Evolutionary conservation across 306 rosid species (phyloP).

Genomic region (Vigna unguiculata): DNA sequence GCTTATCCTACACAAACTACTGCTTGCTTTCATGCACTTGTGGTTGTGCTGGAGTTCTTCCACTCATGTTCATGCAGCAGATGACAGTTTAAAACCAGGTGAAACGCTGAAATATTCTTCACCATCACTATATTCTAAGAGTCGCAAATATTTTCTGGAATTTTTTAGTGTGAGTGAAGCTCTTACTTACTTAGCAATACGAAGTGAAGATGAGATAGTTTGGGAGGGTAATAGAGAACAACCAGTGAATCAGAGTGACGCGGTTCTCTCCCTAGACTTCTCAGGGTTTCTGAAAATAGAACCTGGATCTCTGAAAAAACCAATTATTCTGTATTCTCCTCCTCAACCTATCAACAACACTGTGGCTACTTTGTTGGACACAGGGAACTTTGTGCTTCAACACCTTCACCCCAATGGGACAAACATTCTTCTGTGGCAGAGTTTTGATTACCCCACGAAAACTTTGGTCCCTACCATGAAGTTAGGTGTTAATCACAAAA

Average conservation of each 20-base stretch:
- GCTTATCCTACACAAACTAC: not conserved
- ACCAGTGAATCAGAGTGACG: not conserved
- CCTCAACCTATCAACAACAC: not conserved
- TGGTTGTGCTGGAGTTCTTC: not conserved
- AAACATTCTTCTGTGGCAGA: not conserved
- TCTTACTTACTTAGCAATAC: not conserved
- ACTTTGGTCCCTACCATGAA: too few species aligned
- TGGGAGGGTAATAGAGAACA: slow-evolving; percentile 8
- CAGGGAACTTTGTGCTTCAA: slow-evolving; percentile 34
- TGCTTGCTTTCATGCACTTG: not conserved
- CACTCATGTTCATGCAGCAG: not conserved
- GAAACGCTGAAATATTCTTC: not conserved
- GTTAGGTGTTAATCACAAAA: not conserved
- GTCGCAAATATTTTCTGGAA: not conserved
- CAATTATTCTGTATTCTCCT: slow-evolving; percentile 12
- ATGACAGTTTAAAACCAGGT: not conserved
- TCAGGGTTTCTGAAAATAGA: not conserved
- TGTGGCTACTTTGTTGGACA: slow-evolving; percentile 12
- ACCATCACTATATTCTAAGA: not conserved
- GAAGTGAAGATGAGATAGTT: accelerated
- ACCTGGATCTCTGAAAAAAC: not conserved
- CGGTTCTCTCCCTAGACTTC: not conserved
- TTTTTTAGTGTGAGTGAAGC: not conserved
- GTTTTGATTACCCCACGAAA: too few species aligned
- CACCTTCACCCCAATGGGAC: slow-evolving; percentile 20